A percentile compares a stretch with the other conserved stretches of the same genome.
Conservation (phyloP, 179 eudicot species). For the Heliamphora pulchella region DNA sequence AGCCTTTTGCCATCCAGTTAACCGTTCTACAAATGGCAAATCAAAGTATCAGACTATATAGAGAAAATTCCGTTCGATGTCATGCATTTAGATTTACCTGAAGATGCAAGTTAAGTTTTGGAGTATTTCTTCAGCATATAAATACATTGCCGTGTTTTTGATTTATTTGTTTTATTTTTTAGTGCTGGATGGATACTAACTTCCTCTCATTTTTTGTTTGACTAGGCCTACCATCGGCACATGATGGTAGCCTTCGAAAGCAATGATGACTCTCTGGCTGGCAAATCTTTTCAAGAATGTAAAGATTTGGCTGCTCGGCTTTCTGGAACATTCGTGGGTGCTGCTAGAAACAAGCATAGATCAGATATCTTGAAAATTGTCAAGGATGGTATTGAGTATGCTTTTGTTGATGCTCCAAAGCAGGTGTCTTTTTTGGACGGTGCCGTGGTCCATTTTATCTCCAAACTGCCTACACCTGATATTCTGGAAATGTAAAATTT, state of each 20-base stretch:
- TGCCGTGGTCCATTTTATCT: constrained; percentile 57
- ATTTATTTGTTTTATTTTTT: constrained; percentile 3
- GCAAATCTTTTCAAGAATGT: constrained; percentile 59
- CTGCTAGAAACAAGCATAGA: constrained; percentile 67
- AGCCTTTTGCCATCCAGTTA: not conserved
- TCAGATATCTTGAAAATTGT: constrained; percentile 69
- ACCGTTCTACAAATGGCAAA: not conserved
- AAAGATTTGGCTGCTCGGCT: constrained; percentile 71
- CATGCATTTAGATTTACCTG: not conserved
- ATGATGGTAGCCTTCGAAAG: constrained; percentile 28
- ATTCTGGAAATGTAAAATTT: constrained; percentile 67
- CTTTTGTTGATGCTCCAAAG: constrained; percentile 63
- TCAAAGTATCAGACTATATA: not conserved
- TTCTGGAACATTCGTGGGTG: constrained; percentile 66
- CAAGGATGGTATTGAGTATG: constrained; percentile 70
- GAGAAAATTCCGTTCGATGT: not conserved
- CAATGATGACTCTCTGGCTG: constrained; percentile 37
- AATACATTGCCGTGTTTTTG: not conserved
- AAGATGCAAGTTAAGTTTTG: constrained; percentile 9
- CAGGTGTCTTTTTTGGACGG: constrained; percentile 67
- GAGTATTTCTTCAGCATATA: constrained; percentile 12
- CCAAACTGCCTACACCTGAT: constrained; percentile 73
- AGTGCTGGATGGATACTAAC: not conserved
- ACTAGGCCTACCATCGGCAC: constrained; percentile 67
- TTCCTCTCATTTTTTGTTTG: constrained; percentile 19